A percentile compares a stretch with the other conserved stretches of the same genome.
phyloP scores from a whole-genome alignment of 345 rosid species.

The Cardamine occulta region DNA sequence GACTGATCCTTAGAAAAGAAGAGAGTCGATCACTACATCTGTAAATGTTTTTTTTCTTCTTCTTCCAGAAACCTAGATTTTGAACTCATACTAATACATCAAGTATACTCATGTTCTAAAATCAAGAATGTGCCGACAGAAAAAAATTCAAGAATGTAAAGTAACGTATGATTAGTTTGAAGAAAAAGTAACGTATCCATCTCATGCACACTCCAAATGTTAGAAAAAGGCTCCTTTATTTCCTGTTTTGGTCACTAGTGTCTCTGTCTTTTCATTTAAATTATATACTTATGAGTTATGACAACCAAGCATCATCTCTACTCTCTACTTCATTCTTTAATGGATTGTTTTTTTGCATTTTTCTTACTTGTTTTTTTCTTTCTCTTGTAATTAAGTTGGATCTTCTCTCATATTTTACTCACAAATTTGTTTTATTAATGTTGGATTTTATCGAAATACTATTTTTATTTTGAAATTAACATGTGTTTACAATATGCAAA shows the following conservation, averaged over 20 bases:
- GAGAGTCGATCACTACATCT: background rate
- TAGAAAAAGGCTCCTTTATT: constrained; percentile 33
- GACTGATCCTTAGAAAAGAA: background rate
- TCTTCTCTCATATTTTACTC: constrained; percentile 3
- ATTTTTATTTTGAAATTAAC: background rate
- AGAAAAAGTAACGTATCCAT: constrained; percentile 32
- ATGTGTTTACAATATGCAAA: background rate
- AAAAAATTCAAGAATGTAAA: background rate
- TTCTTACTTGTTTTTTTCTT: constrained; percentile 22
- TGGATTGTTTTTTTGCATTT: constrained; percentile 4
- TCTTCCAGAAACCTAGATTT: background rate
- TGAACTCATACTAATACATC: background rate
- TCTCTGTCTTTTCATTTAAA: background rate
- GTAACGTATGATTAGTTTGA: constrained; percentile 30
- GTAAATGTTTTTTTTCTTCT: background rate
- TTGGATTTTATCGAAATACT: constrained; percentile 17
- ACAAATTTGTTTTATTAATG: constrained; percentile 4
- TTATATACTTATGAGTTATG: background rate
- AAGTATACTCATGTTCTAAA: background rate
- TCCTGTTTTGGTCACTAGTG: constrained; percentile 32
- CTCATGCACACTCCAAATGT: constrained; percentile 25
- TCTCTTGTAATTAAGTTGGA: constrained; percentile 3
- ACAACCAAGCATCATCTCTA: constrained; percentile 19
- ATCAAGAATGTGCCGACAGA: background rate
- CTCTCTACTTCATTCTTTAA: background rate